Evolutionary conservation across 2,329 filamentous ascomycete genomes (phyloP), one percentile per base, ranked within the genome.

Genomic region (Nemania abortiva): DNA sequence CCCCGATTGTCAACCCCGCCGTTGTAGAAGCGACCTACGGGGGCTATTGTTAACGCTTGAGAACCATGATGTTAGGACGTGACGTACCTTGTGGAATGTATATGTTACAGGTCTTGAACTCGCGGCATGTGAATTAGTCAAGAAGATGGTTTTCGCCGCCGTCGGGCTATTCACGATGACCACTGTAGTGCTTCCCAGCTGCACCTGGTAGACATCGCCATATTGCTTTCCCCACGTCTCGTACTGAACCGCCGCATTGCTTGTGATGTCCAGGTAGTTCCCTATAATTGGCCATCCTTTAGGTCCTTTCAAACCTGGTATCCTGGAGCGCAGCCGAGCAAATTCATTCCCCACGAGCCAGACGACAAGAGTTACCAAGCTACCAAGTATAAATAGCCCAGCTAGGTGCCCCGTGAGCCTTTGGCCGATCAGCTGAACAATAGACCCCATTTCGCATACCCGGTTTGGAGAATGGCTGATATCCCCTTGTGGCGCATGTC

Each of bases 1-100:
- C 94, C 1, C 93, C 93, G 69, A 96, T 94, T 0, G 92, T 95
- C 79, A 94, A 92, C 6, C 92, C 92, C 73, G 94, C 91, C 0
- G 91, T 92, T 39, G 86, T 89, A 1, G 92, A 94, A 2, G 94
- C 90, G 3, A 77, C 70, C 77, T 77, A 34, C 34, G 4, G 54
- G 13, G 2, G n/a, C n/a, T n/a, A 15, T n/a, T 31, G 13, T 70
- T 18, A 68, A 18, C 22, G 57, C n/a, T 15, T 11, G 0, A 31
- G 20, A n/a, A 22, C 27, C 50, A 1, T 6, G 18, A 34, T 9
- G 31, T 11, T 9, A 5, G 6, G 31, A n/a, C 6, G 34, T 49
- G n/a, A 50, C 49, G 18, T 73, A 95, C 90, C 5, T 87, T 92
- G 80, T 95, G 92, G 79, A 95, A 95, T 0, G 92, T 95, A 79